These are phyloP conservation scores for Wickerhamiella azymoides DNA, from an alignment of 805 yeast species.

Conservation along the genomic window DNA sequence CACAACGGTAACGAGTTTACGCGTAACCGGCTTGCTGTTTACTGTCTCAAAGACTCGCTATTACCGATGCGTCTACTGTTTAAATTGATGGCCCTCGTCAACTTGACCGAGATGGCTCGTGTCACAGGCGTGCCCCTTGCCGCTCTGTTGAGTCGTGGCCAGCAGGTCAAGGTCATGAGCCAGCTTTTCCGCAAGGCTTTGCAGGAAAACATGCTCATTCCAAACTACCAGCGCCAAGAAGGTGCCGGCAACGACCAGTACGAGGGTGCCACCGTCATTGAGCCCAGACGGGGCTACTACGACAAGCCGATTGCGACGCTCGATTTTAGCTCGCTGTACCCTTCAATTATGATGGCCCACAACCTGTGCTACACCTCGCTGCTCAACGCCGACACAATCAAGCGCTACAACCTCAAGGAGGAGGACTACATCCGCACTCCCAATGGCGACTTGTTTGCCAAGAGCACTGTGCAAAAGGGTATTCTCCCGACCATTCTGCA, in stretches of 20 bases:
- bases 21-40: slow-evolving; percentile 88
- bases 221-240: slow-evolving; percentile 66
- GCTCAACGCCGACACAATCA: slow-evolving; percentile 47
- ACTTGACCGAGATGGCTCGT: slow-evolving; percentile 98
- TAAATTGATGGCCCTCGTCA: slow-evolving; percentile 89
- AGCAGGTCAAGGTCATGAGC: slow-evolving; percentile 92
- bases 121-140: slow-evolving; percentile 98
- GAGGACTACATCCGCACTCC: slow-evolving; percentile 82
- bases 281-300: slow-evolving; percentile 89
- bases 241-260: slow-evolving; percentile 81
- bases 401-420: slow-evolving; percentile 45
- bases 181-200: slow-evolving; percentile 89
- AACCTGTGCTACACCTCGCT: slow-evolving; percentile 90
- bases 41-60: slow-evolving; percentile 92
- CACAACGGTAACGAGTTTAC: slow-evolving; percentile 90
- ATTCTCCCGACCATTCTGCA: slow-evolving; percentile 81
- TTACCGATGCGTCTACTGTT: slow-evolving; percentile 78
- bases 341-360: slow-evolving; percentile 98
- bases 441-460: slow-evolving; percentile 82
- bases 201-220: slow-evolving; percentile 74
- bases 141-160: slow-evolving; percentile 79
- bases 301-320: slow-evolving; percentile 95
- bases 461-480: slow-evolving; percentile 55
- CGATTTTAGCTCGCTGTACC: slow-evolving; percentile 94
- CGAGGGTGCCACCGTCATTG: slow-evolving; percentile 99